These are phyloP conservation scores for Pseudogymnoascus sp. DNA, from an alignment of 2,329 filamentous ascomycete genomes.

Conservation along the genomic window DNA sequence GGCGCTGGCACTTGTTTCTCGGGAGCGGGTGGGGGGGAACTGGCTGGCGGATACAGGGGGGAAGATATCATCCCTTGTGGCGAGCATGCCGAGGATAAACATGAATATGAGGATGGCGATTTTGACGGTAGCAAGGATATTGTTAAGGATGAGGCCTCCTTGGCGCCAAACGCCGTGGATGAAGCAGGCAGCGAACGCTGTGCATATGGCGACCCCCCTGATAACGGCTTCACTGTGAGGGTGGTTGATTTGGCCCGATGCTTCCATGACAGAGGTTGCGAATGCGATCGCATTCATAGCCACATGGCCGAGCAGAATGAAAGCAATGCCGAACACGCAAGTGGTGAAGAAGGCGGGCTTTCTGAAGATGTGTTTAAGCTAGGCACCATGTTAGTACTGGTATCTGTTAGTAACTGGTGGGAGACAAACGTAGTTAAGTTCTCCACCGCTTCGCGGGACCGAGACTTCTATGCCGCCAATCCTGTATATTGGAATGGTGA, in stretches of 20 bases:
- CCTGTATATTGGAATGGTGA: constrained; percentile 36
- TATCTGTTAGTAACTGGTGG: neutral
- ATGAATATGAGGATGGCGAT: constrained; percentile 39
- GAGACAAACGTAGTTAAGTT: constrained; percentile 37
- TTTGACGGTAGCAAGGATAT: constrained; percentile 42
- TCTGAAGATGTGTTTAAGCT: constrained; percentile 35
- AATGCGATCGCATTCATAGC: constrained; percentile 41
- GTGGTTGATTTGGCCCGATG: constrained; percentile 25
- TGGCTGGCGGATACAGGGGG: constrained; percentile 2
- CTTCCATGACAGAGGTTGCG: constrained; percentile 32
- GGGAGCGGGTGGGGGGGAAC: neutral
- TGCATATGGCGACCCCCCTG: constrained; percentile 39
- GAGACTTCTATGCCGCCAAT: constrained; percentile 32
- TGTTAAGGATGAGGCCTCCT: constrained; percentile 43
- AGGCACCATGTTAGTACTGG: neutral
- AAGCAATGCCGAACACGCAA: constrained; percentile 33
- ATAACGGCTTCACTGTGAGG: constrained; percentile 24
- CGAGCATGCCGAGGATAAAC: constrained; percentile 28
- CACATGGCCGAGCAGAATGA: constrained; percentile 35
- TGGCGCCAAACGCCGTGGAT: constrained; percentile 40
- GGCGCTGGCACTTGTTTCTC: neutral
- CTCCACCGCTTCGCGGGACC: constrained; percentile 38
- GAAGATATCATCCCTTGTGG: neutral
- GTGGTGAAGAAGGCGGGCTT: constrained; percentile 31
- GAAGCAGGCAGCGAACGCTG: constrained; percentile 36